Evolutionary conservation across 2,329 filamentous ascomycete species (phyloP), one percentile per base, ranked within the genome.

Genomic region (Clarireedia hainanense): DNA sequence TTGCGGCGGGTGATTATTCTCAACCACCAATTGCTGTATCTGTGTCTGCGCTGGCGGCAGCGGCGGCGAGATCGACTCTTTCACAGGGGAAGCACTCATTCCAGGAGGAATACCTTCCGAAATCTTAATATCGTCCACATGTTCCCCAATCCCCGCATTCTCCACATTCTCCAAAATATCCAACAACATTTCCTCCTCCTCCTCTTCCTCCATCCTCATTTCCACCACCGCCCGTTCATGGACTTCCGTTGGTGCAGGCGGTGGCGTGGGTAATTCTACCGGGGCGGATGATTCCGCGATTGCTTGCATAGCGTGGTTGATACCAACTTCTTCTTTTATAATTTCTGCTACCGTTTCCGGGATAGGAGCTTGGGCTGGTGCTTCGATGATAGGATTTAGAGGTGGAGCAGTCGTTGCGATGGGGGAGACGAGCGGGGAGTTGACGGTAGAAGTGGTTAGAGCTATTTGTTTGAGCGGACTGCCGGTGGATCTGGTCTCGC

Each of bases 401-500:
- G 51, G 43, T 10, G 47, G 47, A 24, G 34, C 26, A 20, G 36
- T 46, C 15, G 46, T 27, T 20, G 46, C 40, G 5, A 54, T 51
- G 1, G 64, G 61, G 12, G 64, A 59, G 24, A 59, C 54, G 0
- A 61, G 36, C 23, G 66, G 66, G 15, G 66, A 63, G n/a, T 60
- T 60, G n/a, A 67, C 48, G 7, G 61, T 59, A 12, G 66, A 68
- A 7, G 61, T 64, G 23, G 64, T 57, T 20, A 67, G 46, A 6
- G 63, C 64, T 14, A 67, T 56, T 53, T 63, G 62, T 34, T 67
- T 67, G 47, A 68, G 55, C 10, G 66, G 66, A 56, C 65, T 67
- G 42, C 65, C 66, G 36, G 54, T 54, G 17, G 27, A 30, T 9
- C 27, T 7, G 20, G 49, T 47, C 60, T 65, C 20, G 47, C 59